These are phyloP conservation scores for Achaetomiella virescens DNA, from an alignment of 495 filamentous ascomycete genomes.

Conservation along the genomic window DNA sequence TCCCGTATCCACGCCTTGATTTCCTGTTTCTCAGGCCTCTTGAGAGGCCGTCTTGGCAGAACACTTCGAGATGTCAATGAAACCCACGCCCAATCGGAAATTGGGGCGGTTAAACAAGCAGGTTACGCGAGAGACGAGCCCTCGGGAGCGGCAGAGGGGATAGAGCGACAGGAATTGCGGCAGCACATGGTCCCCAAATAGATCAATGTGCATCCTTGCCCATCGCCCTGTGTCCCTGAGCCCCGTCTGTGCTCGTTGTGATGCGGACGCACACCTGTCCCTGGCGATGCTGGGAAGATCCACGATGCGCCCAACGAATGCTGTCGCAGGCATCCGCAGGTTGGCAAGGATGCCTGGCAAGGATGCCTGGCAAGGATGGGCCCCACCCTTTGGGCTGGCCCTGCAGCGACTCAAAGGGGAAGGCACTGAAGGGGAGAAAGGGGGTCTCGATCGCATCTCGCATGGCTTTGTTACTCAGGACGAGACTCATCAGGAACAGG, in stretches of 20 bases:
- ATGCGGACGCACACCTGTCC: background rate
- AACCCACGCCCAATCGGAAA: constrained; percentile 5
- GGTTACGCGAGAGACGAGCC: background rate
- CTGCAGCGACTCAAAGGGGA: background rate
- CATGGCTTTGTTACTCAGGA: background rate
- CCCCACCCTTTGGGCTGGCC: background rate
- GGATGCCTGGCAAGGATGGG: background rate
- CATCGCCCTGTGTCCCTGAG: background rate
- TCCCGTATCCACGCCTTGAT: too few species aligned
- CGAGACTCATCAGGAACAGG: background rate
- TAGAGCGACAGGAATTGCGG: background rate
- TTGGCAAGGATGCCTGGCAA: background rate
- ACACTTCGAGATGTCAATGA: background rate
- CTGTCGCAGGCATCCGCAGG: background rate
- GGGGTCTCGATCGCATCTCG: constrained; percentile 1
- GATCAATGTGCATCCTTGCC: background rate
- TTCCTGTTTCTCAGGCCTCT: too few species aligned
- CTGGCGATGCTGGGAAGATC: background rate
- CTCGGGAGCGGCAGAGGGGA: background rate
- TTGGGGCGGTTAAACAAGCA: constrained; percentile 2
- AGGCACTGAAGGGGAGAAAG: background rate
- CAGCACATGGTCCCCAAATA: background rate
- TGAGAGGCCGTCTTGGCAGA: background rate
- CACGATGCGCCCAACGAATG: background rate
- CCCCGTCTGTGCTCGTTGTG: background rate